These are phyloP conservation scores for Cadophora luteo-olivacea DNA, from an alignment of 2,329 filamentous ascomycete species.

Conservation along the genomic window DNA sequence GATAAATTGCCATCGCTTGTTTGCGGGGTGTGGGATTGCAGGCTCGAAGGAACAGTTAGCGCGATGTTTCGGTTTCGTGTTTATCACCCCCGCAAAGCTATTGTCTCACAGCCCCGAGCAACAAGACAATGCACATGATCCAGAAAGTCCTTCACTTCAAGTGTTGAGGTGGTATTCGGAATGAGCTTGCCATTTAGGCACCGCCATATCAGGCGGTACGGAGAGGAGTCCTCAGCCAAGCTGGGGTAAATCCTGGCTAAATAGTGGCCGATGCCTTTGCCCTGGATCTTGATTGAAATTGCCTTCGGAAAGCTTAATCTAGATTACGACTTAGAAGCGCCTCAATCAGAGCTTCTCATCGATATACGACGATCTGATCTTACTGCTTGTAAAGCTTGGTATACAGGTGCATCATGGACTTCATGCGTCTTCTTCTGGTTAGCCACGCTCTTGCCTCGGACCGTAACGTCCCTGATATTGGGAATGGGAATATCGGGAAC, in stretches of 20 bases:
- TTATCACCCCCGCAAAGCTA: neutral
- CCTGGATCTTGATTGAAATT: neutral
- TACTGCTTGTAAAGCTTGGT: neutral
- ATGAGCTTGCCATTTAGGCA: slow-evolving; percentile 2
- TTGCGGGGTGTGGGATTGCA: slow-evolving; percentile 6
- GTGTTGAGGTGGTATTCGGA: neutral
- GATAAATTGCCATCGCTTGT: neutral
- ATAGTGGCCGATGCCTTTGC: neutral
- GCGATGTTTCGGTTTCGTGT: neutral
- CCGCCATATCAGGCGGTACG: slow-evolving; percentile 5
- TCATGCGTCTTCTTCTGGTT: neutral
- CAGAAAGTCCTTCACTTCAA: neutral
- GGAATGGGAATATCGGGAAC: neutral
- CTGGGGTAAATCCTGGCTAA: slow-evolving; percentile 7
- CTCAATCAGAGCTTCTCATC: slow-evolving; percentile 1
- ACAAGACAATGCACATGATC: slow-evolving; percentile 4
- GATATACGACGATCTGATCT: slow-evolving; percentile 7
- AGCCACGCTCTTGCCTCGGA: neutral
- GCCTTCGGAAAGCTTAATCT: slow-evolving; percentile 9
- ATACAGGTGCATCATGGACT: neutral
- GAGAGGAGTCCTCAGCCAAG: neutral
- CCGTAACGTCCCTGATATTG: neutral
- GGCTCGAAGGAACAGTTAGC: slow-evolving; percentile 2
- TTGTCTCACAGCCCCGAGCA: neutral
- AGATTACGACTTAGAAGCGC: neutral